Percentiles rank a stretch among this genome's conserved stretches.
phyloP scores from a whole-genome alignment of 2,329 filamentous ascomycete genomes.

The Penicillium vulpinum region DNA sequence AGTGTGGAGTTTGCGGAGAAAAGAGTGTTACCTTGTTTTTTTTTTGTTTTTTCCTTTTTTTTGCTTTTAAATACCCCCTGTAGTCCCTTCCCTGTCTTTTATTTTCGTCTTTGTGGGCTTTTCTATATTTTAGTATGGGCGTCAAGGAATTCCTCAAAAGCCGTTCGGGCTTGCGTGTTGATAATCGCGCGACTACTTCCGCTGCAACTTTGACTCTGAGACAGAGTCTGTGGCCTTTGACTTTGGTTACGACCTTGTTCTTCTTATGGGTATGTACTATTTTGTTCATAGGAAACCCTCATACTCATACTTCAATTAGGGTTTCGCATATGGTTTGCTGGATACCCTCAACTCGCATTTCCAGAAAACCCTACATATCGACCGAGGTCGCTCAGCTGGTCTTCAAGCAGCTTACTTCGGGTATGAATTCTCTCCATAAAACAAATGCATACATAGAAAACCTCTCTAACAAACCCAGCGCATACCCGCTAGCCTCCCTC shows the following conservation, averaged over 20 bases:
- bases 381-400: constrained; percentile 59
- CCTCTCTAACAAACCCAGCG: constrained; percentile 32
- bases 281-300: background rate
- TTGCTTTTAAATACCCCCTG: background rate
- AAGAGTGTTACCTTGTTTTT: constrained; percentile 7
- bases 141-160: constrained; percentile 31
- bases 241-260: constrained; percentile 51
- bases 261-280: constrained; percentile 51
- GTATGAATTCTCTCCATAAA: constrained; percentile 33
- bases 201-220: constrained; percentile 46
- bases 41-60: background rate
- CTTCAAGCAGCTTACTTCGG: constrained; percentile 67
- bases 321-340: constrained; percentile 52
- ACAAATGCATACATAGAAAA: background rate
- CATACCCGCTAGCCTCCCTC: constrained; percentile 56
- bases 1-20: constrained; percentile 12
- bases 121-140: constrained; percentile 24
- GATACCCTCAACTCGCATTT: constrained; percentile 59
- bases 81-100: background rate
- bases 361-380: constrained; percentile 57
- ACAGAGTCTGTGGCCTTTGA: constrained; percentile 47
- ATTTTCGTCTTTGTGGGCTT: background rate
- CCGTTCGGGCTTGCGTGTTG: constrained; percentile 35
- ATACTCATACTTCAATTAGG: constrained; percentile 25
- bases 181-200: constrained; percentile 40